A percentile compares a stretch with the other conserved stretches of the same genome.
Conservation (phyloP, 1,284 basidiomycete species). For the Tylopilus sp. region DNA sequence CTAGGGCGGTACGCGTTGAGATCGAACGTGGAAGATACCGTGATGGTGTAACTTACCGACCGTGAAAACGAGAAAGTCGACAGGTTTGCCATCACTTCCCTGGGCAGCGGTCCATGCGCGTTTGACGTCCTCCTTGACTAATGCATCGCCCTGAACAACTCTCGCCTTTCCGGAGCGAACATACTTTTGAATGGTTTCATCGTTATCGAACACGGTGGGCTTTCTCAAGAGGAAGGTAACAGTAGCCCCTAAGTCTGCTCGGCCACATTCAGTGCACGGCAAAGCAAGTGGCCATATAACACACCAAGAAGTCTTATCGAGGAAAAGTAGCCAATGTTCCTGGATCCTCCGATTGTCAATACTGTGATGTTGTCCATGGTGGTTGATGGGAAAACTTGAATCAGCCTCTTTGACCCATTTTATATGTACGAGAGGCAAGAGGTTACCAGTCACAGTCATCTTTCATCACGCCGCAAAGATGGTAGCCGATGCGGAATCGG, state of each 20-base stretch:
- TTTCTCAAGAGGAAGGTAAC: slow-evolving; percentile 49
- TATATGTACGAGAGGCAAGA: slow-evolving; percentile 12
- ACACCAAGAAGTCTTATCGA: slow-evolving; percentile 49
- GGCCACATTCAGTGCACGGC: background rate
- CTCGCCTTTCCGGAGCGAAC: slow-evolving; percentile 40
- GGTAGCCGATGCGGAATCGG: no score
- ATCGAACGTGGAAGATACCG: background rate
- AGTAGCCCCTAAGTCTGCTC: slow-evolving; percentile 42
- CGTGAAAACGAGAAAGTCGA: slow-evolving; percentile 25
- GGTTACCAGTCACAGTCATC: no score
- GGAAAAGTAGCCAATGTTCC: slow-evolving; percentile 59
- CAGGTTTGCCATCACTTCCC: slow-evolving; percentile 16
- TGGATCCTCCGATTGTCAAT: slow-evolving; percentile 55
- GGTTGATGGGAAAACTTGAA: background rate
- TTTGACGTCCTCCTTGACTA: slow-evolving; percentile 40
- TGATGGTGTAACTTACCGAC: slow-evolving; percentile 20
- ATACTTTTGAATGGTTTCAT: slow-evolving; percentile 41
- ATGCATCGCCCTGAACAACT: slow-evolving; percentile 47
- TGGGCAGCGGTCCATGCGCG: slow-evolving; percentile 39
- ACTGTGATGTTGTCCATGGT: slow-evolving; percentile 33
- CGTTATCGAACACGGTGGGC: slow-evolving; percentile 39
- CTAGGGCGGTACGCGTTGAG: slow-evolving; percentile 10
- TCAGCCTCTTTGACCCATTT: background rate
- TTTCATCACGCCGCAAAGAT: no score
- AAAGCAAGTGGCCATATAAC: background rate